A percentile compares a stretch with the other conserved stretches of the same genome.
phyloP scores from a whole-genome alignment of 345 rosid species.

The Raphanus sativus region DNA sequence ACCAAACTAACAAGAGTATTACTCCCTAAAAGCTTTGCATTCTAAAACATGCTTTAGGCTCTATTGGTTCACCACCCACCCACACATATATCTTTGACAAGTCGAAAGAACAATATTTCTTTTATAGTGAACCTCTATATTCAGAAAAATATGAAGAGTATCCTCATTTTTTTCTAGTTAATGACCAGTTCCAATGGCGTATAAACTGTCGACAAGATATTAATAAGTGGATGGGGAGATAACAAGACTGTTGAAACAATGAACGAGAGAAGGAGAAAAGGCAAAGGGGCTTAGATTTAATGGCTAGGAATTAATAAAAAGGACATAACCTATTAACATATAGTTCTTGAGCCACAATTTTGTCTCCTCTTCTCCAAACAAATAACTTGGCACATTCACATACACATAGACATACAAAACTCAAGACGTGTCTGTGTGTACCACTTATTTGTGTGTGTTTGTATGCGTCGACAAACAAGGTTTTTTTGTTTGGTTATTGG shows the following conservation, averaged over 20 bases:
- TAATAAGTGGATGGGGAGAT: neutral
- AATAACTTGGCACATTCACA: conserved; percentile 12
- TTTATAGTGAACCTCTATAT: neutral
- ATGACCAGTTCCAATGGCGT: neutral
- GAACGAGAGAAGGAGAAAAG: conserved; percentile 11
- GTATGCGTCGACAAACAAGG: conserved; percentile 11
- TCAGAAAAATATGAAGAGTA: neutral
- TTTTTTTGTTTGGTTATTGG: conserved; percentile 30
- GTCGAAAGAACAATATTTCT: neutral
- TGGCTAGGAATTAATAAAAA: conserved; percentile 19
- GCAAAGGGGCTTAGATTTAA: neutral
- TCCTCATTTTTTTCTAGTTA: neutral
- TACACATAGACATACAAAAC: conserved; percentile 20
- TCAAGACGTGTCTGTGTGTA: conserved; percentile 15
- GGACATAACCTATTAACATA: conserved; percentile 9
- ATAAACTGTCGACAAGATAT: neutral
- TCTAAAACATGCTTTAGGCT: conserved; percentile 5
- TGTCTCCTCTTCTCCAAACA: conserved; percentile 36
- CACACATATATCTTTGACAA: neutral
- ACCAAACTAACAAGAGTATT: conserved; percentile 7
- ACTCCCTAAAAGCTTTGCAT: conserved; percentile 4
- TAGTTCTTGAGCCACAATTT: conserved; percentile 38
- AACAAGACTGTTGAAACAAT: conserved; percentile 11
- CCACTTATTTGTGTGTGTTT: conserved; percentile 3
- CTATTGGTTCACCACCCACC: neutral